Conservation (phyloP, 2,329 filamentous ascomycete species). For the Ophiostoma himal-ulmi region DNA sequence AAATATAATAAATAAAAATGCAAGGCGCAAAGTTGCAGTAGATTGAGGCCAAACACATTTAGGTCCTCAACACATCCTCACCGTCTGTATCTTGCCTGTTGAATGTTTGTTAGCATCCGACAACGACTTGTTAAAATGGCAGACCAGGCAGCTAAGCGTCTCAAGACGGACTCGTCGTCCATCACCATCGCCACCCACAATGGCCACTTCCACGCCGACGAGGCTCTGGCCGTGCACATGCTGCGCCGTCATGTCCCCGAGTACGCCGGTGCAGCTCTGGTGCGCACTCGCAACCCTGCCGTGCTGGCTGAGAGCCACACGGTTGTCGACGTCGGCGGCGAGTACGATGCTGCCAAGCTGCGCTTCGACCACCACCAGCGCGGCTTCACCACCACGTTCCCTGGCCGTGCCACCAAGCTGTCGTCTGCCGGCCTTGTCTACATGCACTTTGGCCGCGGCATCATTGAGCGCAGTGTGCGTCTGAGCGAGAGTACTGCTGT, state of each 20-base stretch:
- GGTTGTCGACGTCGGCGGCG: conserved; percentile 94
- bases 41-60: neutral
- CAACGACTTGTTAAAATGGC: conserved; percentile 47
- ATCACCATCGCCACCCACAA: conserved; percentile 88
- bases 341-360: conserved; percentile 70
- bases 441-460: conserved; percentile 84
- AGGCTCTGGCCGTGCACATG: conserved; percentile 94
- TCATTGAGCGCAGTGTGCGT: conserved; percentile 63
- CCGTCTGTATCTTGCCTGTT: neutral
- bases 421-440: conserved; percentile 92
- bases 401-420: conserved; percentile 76
- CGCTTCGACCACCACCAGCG: conserved; percentile 98
- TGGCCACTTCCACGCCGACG: conserved; percentile 98
- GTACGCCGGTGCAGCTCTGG: conserved; percentile 66
- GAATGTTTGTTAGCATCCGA: conserved; percentile 35
- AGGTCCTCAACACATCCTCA: neutral
- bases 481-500: conserved; percentile 36
- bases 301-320: conserved; percentile 79
- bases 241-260: conserved; percentile 73
- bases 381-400: conserved; percentile 79
- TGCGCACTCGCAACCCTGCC: conserved; percentile 81
- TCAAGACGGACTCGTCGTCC: conserved; percentile 62
- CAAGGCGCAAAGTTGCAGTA: neutral
- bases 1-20: neutral
- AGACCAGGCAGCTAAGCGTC: conserved; percentile 68